Base-by-base conservation (phyloP, 2,329 filamentous ascomycete species). In the Harringtonia aguacate region DNA sequence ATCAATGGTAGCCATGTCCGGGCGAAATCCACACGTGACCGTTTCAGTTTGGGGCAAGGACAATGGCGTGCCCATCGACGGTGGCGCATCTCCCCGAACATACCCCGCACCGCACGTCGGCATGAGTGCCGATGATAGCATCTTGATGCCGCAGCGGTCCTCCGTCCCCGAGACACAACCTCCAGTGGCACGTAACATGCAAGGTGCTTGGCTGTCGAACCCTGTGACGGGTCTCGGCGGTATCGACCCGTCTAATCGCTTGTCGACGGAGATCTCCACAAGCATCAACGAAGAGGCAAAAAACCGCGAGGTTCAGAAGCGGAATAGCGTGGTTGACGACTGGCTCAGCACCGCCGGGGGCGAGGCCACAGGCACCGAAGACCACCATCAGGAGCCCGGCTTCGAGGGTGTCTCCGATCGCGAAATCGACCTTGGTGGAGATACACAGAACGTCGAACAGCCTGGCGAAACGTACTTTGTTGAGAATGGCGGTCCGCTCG, bases 1-100 rank as follows among this genome's bases (percentile, higher is more conserved):
- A 36, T 53, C 61, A 18, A 39, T 39, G 9, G 53, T 62, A 40
- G 53, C 60, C 43, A 73, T 72, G 67, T 57, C 63, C 28, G 56
- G 60, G 18, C 67, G 65, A 47, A 77, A 75, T 53, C 74, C 75
- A 8, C 66, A 67, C 24, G 70, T 79, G 18, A 75, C 68, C 7
- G 70, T 78, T 39, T 78, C 75, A 1, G 61, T 73, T 49, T 78
- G 71, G 70, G 72, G 67, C 37, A 65, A 63, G 48, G 70, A 65
- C 41, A 18, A 12, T 18, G 17, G 17, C 13, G 8, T 5, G 15
- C 21, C 29, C 14, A 28, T 7, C n/a, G 17, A 9, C 20, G 10
- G 10, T 22, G 7, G 10, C 34, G 17, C 15, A 14, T n/a, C 14
- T n/a, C 21, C 13, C 21, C 36, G 36, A 12, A 8, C n/a, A 15